A percentile compares a stretch with the other conserved stretches of the same genome.
phyloP scores from a whole-genome alignment of 345 rosid species.

The Gossypium sturtianum region DNA sequence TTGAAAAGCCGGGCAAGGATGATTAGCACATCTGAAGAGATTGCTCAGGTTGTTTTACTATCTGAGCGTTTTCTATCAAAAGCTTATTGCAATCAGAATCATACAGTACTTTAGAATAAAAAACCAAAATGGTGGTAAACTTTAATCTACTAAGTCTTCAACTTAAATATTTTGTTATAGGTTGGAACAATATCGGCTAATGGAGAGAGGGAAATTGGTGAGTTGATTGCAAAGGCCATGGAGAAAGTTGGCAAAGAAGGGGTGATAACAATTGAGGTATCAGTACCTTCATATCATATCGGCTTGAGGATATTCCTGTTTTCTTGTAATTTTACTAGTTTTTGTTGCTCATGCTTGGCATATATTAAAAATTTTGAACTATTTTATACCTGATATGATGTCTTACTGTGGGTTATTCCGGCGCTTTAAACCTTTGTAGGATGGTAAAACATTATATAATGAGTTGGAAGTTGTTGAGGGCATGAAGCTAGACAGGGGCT shows the following conservation, averaged over 20 bases:
- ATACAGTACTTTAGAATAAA: not conserved
- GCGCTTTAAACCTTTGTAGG: constrained; percentile 35
- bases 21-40: constrained; percentile 98
- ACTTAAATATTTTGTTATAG: constrained; percentile 19
- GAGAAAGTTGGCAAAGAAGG: constrained; percentile 99
- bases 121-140: not conserved
- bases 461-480: constrained; percentile 99
- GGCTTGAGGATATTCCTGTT: not conserved
- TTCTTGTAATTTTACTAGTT: not conserved
- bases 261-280: constrained; percentile 85
- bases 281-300: not conserved
- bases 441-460: constrained; percentile 88
- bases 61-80: not conserved
- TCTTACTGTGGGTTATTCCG: not conserved
- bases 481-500: constrained; percentile 97
- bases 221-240: constrained; percentile 97
- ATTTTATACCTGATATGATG: not conserved
- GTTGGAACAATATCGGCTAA: constrained; percentile 99
- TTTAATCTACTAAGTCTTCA: not conserved
- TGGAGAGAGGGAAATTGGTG: constrained; percentile 98
- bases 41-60: constrained; percentile 55
- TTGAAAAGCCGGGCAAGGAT: constrained; percentile 88
- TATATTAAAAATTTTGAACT: not conserved
- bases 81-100: not conserved
- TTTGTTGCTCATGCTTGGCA: not conserved